phyloP scores from a whole-genome alignment of 202 grass and related monocot species.

The Brachypodium distachyon region DNA sequence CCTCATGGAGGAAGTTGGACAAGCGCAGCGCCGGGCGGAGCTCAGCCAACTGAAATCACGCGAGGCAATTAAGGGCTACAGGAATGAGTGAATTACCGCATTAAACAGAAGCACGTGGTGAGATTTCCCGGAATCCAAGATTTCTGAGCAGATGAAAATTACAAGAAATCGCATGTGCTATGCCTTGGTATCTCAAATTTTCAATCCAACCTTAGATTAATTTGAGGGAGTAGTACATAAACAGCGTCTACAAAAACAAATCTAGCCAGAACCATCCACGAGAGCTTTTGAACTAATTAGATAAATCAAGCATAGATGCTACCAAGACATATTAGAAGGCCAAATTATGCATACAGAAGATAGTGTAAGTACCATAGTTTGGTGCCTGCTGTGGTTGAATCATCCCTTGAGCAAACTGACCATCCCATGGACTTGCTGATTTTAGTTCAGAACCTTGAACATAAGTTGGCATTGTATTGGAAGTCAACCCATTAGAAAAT shows the following conservation, averaged over 20 bases:
- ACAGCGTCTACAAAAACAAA: not conserved
- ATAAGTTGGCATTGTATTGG: conserved; percentile 46
- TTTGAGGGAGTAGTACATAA: not conserved
- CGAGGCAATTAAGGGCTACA: too few species aligned
- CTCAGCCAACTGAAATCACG: too few species aligned
- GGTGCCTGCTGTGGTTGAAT: conserved; percentile 31
- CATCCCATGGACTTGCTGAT: conserved; percentile 55
- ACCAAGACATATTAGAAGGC: not conserved
- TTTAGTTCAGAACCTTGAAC: conserved; percentile 39
- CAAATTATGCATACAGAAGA: conserved; percentile 6
- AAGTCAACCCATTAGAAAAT: conserved; percentile 42
- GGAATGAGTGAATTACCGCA: too few species aligned
- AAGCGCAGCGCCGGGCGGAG: too few species aligned
- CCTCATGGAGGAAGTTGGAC: too few species aligned
- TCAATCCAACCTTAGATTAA: too few species aligned
- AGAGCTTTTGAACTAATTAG: not conserved
- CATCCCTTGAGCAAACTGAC: conserved; percentile 37
- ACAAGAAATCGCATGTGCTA: too few species aligned
- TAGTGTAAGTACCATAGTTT: conserved; percentile 42
- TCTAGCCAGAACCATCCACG: not conserved
- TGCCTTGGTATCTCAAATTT: too few species aligned
- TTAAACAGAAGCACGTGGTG: too few species aligned
- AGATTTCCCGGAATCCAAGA: too few species aligned
- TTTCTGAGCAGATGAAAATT: too few species aligned
- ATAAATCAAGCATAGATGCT: conserved; percentile 3